phyloP scores from a whole-genome alignment of 2,329 filamentous ascomycete genomes.

The Scedosporium dehoogii region DNA sequence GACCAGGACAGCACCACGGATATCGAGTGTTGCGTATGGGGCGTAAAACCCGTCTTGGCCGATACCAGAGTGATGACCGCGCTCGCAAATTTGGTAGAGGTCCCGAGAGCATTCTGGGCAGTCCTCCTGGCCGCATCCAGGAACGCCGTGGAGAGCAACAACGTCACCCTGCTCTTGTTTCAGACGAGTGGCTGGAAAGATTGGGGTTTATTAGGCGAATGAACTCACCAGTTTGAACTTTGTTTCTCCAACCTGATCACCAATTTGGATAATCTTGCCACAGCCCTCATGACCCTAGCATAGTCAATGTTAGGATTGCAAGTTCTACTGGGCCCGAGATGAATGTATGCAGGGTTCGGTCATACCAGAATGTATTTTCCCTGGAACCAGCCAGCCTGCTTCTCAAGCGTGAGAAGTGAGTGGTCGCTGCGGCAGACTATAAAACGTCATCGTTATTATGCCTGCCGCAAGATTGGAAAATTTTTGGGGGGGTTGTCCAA shows the following conservation, averaged over 20 bases:
- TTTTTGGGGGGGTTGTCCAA: background rate
- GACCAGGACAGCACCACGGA: slow-evolving; percentile 13
- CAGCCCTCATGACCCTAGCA: slow-evolving; percentile 17
- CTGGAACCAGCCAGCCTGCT: slow-evolving; percentile 19
- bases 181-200: background rate
- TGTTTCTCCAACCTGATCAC: slow-evolving; percentile 9
- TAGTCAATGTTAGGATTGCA: background rate
- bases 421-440: slow-evolving; percentile 23
- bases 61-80: slow-evolving; percentile 29
- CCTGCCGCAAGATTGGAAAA: background rate
- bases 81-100: slow-evolving; percentile 25
- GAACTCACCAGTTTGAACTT: slow-evolving; percentile 11
- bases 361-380: slow-evolving; percentile 15
- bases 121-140: slow-evolving; percentile 19
- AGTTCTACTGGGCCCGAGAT: background rate
- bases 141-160: slow-evolving; percentile 20
- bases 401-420: slow-evolving; percentile 18
- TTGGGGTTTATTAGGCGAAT: background rate
- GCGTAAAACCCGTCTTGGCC: slow-evolving; percentile 33
- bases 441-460: background rate
- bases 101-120: slow-evolving; percentile 29
- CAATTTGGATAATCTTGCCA: slow-evolving; percentile 15
- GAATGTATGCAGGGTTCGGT: background rate
- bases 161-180: slow-evolving; percentile 16
- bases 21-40: slow-evolving; percentile 23